phyloP scores from a whole-genome alignment of 176 grass and related monocot genomes.

The Oryza punctata region DNA sequence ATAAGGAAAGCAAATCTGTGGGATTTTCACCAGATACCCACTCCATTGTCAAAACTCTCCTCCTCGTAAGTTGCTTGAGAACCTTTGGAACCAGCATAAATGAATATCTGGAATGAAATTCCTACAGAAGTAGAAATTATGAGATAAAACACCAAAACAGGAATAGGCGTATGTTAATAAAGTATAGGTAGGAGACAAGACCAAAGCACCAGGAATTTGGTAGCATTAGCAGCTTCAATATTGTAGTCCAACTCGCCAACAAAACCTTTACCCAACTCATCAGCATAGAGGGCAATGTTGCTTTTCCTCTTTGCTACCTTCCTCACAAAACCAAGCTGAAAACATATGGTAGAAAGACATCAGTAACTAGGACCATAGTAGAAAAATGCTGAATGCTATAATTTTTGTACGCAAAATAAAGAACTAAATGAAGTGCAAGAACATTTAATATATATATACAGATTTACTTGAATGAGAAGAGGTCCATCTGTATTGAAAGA shows the following conservation, averaged over 20 bases:
- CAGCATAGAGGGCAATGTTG: constrained; percentile 86
- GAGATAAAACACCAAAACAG: constrained; percentile 29
- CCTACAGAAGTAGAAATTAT: constrained; percentile 57
- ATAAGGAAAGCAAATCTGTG: constrained; percentile 68
- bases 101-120: constrained; percentile 79
- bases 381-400: constrained; percentile 21
- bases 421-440: constrained; percentile 3
- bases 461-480: not conserved
- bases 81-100: constrained; percentile 90
- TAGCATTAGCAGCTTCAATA: constrained; percentile 87
- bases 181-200: constrained; percentile 27
- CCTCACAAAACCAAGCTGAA: constrained; percentile 75
- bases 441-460: constrained; percentile 1
- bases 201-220: constrained; percentile 78
- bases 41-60: constrained; percentile 91
- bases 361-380: not conserved
- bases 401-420: not conserved
- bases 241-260: constrained; percentile 89
- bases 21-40: constrained; percentile 91
- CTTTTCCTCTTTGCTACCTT: constrained; percentile 81
- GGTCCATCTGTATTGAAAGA: constrained; percentile 6
- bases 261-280: constrained; percentile 91
- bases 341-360: constrained; percentile 36
- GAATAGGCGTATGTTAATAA: constrained; percentile 17
- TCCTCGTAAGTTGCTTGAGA: constrained; percentile 70